Evolutionary conservation across 2,329 filamentous ascomycete species (phyloP).

Genomic region (Microsporum ferrugineum): DNA sequence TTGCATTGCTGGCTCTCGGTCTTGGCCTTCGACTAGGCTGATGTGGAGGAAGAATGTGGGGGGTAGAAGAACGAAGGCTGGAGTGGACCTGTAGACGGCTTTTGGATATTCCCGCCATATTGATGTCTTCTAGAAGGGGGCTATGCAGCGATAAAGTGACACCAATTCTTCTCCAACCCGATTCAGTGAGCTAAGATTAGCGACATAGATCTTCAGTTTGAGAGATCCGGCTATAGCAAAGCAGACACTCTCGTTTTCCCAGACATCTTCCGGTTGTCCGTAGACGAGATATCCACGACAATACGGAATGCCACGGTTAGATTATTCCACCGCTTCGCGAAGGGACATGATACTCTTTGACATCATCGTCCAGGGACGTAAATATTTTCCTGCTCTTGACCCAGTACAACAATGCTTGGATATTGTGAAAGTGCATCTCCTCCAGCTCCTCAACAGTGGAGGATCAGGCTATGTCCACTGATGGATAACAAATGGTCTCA

Average conservation of each 20-base stretch:
- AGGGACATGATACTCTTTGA: constrained; percentile 47
- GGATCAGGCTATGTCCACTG: constrained; percentile 20
- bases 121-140: constrained; percentile 65
- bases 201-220: constrained; percentile 54
- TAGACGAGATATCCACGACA: constrained; percentile 51
- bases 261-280: constrained; percentile 49
- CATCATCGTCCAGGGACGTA: constrained; percentile 42
- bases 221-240: constrained; percentile 57
- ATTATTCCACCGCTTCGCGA: constrained; percentile 33
- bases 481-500: constrained; percentile 32
- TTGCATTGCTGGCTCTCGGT: neutral
- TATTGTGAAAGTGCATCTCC: constrained; percentile 32
- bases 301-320: constrained; percentile 51
- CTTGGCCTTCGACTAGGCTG: neutral
- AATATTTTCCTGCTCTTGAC: constrained; percentile 37
- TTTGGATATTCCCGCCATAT: constrained; percentile 58
- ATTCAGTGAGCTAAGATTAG: constrained; percentile 49
- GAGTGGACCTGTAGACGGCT: constrained; percentile 20
- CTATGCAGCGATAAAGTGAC: constrained; percentile 54
- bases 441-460: constrained; percentile 21
- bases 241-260: constrained; percentile 60
- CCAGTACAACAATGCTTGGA: constrained; percentile 45
- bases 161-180: constrained; percentile 56
- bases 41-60: neutral
- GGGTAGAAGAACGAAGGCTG: neutral